Conservation (phyloP, 2,329 filamentous ascomycete species). For the Plectosphaerella sp. region DNA sequence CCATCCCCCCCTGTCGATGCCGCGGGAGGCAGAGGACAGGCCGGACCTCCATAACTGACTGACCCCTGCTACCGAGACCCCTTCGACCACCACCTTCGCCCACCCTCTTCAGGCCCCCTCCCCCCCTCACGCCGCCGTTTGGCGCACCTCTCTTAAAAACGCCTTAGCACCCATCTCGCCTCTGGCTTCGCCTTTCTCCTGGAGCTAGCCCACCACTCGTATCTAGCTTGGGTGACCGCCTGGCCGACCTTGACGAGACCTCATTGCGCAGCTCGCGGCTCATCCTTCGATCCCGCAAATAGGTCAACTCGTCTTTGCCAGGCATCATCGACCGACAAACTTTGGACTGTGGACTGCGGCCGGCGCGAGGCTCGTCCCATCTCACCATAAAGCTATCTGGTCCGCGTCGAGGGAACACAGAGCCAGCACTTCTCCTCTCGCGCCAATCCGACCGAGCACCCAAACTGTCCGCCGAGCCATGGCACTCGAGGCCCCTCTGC, state of each 20-base stretch:
- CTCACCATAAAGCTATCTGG: constrained; percentile 10
- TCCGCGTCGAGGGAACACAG: background rate
- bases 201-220: background rate
- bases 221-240: constrained; percentile 1
- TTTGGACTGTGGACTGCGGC: background rate
- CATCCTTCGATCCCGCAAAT: background rate
- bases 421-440: constrained; percentile 5
- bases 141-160: constrained; percentile 2
- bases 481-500: constrained; percentile 59
- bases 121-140: background rate
- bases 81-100: constrained; percentile 1
- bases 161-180: constrained; percentile 1
- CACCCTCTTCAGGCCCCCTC: background rate
- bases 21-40: background rate
- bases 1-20: background rate
- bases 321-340: constrained; percentile 15
- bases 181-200: constrained; percentile 2
- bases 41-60: background rate
- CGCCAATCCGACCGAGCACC: constrained; percentile 5
- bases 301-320: constrained; percentile 5
- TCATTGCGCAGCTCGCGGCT: background rate
- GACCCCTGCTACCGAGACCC: background rate
- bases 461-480: constrained; percentile 27
- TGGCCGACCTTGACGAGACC: constrained; percentile 3
- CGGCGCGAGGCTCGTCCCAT: background rate